Evolutionary conservation across 192 early-diverging fungal genomes (phyloP).

Genomic region (Pilaira anomala): DNA sequence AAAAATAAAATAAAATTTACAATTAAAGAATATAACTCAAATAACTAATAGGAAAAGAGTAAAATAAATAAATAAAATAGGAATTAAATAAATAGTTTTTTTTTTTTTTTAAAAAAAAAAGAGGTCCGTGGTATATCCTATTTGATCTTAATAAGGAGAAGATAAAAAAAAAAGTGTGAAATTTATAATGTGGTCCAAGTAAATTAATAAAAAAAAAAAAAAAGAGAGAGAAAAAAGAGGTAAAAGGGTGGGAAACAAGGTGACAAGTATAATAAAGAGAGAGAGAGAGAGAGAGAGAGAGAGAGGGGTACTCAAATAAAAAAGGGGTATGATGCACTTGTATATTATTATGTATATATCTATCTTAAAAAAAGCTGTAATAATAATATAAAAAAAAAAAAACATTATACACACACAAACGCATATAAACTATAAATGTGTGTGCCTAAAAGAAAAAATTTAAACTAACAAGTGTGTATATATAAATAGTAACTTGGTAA

Average conservation of each 20-base stretch:
- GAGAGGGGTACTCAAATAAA: neutral
- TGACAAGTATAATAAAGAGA: neutral
- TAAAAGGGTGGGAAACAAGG: neutral
- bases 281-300: neutral
- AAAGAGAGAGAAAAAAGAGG: neutral
- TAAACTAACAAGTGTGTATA: too few species aligned
- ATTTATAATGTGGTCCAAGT: neutral
- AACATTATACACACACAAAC: too few species aligned
- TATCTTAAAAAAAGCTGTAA: too few species aligned
- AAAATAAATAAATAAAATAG: neutral
- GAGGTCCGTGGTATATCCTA: neutral
- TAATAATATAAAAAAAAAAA: too few species aligned
- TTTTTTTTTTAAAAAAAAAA: too few species aligned
- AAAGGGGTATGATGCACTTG: too few species aligned
- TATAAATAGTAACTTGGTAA: too few species aligned
- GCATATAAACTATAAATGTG: too few species aligned
- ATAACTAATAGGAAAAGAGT: constrained; percentile 9
- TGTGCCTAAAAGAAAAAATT: too few species aligned
- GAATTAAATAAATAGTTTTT: neutral
- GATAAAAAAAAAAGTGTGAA: too few species aligned
- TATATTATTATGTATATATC: too few species aligned
- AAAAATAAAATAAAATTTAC: constrained; percentile 3
- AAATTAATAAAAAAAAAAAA: neutral
- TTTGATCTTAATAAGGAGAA: neutral
- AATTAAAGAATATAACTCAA: constrained; percentile 3